Evolutionary conservation across 1,284 basidiomycete species (phyloP), one percentile per base, ranked within the genome.

Genomic region (Cronartium quercuum): DNA sequence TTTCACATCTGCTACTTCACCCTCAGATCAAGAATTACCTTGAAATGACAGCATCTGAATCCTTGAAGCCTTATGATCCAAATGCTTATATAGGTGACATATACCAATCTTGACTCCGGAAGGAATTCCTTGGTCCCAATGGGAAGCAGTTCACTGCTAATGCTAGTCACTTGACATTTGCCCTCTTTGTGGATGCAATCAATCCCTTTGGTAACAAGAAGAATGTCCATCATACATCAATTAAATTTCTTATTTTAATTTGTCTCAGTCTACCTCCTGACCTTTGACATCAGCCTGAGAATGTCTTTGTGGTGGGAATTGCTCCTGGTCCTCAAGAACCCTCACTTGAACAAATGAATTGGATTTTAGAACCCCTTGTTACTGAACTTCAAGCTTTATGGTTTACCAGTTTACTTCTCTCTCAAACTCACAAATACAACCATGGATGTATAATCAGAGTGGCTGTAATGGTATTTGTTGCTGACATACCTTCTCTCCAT

Each of bases 271-370:
- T 63, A 12, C 83, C 83, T 3, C 78, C 77, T 0, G 44, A 77
- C 3, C 38, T 82, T 15, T 81, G 83, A 0, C 81, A 81, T 71
- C 77, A 79, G 21, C 61, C 77, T 2, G 81, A 84, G 66, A 83
- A 84, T 64, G 77, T 84, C n/a, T 84, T 79, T 71, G 78, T 84
- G 12, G 81, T 80, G 10, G 82, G 82, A 1, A 76, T 84, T 13
- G 81, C 80, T 81, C 83, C 80, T 5, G 79, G 79, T 3, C 79
- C 78, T 12, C 24, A 55, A 12, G 77, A 79, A 58, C 78, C 77
- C 3, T 61, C 64, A 3, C 38, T 71, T 2, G 62, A 78, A 18
- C 57, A 79, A 24, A 68, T 83, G 38, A 82, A 83, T 68, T 79
- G 80, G 42, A 79, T 80, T 65, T 58, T 83, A 1, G 15, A 60